phyloP scores from a whole-genome alignment of 1,139 yeast species.

The Maudiozyma humilis region DNA sequence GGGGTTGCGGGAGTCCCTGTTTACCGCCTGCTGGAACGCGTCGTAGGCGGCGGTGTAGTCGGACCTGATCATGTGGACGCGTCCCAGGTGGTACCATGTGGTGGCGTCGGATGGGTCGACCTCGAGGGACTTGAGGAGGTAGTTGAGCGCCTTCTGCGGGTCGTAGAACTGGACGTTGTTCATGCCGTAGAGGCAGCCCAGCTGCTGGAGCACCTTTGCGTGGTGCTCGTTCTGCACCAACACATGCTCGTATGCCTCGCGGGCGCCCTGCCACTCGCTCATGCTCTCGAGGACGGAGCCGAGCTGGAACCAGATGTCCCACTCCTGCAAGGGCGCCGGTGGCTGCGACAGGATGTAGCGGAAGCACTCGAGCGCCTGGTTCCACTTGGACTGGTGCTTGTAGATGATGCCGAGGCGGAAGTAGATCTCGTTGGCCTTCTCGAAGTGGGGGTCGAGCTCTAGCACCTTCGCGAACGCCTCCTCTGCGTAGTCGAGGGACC shows the following conservation, averaged over 20 bases:
- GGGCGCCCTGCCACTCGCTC: conserved; percentile 84
- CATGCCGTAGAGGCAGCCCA: conserved; percentile 88
- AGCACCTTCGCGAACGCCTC: conserved; percentile 95
- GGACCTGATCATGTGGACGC: conserved; percentile 93
- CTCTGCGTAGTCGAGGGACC: conserved; percentile 92
- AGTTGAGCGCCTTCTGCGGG: conserved; percentile 72
- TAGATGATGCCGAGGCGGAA: conserved; percentile 95
- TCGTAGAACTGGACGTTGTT: conserved; percentile 64
- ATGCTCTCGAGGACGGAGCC: conserved; percentile 94
- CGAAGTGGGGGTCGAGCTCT: conserved; percentile 92
- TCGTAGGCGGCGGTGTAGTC: conserved; percentile 95
- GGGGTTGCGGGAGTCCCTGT: conserved; percentile 91
- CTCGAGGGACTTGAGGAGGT: conserved; percentile 78
- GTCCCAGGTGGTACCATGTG: conserved; percentile 92
- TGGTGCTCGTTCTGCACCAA: conserved; percentile 85
- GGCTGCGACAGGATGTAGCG: conserved; percentile 84
- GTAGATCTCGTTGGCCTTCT: conserved; percentile 91
- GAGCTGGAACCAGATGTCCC: conserved; percentile 97
- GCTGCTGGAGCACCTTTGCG: conserved; percentile 89
- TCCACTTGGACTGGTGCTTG: conserved; percentile 84
- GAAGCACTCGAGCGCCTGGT: conserved; percentile 86
- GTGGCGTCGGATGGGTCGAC: conserved; percentile 89
- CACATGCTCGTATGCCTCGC: conserved; percentile 91
- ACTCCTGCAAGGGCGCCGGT: conserved; percentile 90
- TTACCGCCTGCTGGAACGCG: conserved; percentile 97